A percentile compares a stretch with the other conserved stretches of the same genome.
These are phyloP conservation scores for Aphanoascus verrucosus DNA, from an alignment of 2,329 filamentous ascomycete genomes.

Conservation along the genomic window DNA sequence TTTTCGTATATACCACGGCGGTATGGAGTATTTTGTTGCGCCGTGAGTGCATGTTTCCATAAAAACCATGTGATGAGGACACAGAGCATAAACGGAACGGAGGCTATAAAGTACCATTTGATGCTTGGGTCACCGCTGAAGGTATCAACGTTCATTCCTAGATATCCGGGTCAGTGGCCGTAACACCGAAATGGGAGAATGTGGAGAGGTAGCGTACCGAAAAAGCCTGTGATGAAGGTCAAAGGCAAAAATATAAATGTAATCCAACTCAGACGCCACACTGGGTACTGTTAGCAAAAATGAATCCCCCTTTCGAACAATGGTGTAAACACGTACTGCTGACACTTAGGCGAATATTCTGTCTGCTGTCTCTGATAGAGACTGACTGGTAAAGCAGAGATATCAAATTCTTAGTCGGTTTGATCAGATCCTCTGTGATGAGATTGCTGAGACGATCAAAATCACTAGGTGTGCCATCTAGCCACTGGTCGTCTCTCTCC, in stretches of 20 bases:
- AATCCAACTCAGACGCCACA: conserved; percentile 30
- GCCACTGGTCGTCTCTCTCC: conserved; percentile 30
- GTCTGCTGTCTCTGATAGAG: conserved; percentile 42
- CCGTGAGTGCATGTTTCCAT: conserved; percentile 38
- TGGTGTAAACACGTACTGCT: conserved; percentile 34
- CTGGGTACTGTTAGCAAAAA: conserved; percentile 13
- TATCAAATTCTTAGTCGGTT: conserved; percentile 41
- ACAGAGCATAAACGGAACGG: conserved; percentile 37
- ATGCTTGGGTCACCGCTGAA: conserved; percentile 36
- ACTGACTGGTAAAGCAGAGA: conserved; percentile 46
- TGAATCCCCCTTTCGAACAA: neutral
- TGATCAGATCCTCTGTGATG: conserved; percentile 42
- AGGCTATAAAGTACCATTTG: conserved; percentile 42
- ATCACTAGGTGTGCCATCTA: conserved; percentile 32
- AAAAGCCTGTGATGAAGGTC: conserved; percentile 41
- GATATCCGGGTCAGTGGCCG: conserved; percentile 7
- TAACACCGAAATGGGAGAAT: neutral
- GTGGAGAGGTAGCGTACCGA: conserved; percentile 15
- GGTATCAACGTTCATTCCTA: conserved; percentile 44
- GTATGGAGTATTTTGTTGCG: conserved; percentile 36
- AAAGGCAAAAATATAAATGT: conserved; percentile 37
- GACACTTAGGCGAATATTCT: conserved; percentile 40
- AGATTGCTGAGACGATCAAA: conserved; percentile 39
- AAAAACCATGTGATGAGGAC: conserved; percentile 40
- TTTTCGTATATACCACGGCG: conserved; percentile 42